phyloP scores from a whole-genome alignment of 2,329 filamentous ascomycete genomes.

The Tympanopsis confertula region DNA sequence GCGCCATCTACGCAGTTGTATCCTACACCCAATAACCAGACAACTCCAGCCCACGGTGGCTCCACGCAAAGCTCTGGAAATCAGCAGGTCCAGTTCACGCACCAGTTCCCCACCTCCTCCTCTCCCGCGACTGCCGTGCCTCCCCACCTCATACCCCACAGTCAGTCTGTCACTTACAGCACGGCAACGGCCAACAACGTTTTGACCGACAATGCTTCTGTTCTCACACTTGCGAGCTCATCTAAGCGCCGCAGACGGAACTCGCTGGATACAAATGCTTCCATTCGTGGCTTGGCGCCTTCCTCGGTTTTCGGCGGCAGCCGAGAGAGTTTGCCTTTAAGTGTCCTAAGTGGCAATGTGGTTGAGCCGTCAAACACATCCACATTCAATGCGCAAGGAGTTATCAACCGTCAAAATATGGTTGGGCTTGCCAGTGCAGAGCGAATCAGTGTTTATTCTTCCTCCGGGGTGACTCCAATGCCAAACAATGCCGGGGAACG shows the following conservation, averaged over 20 bases:
- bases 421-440: conserved; percentile 43
- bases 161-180: conserved; percentile 42
- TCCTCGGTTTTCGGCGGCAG: conserved; percentile 53
- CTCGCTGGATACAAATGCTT: conserved; percentile 55
- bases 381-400: conserved; percentile 21
- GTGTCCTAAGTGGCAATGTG: conserved; percentile 43
- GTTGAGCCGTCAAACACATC: conserved; percentile 27
- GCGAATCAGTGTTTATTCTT: conserved; percentile 31
- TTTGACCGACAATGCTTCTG: conserved; percentile 54
- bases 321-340: conserved; percentile 50
- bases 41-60: background rate
- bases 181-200: conserved; percentile 50
- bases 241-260: conserved; percentile 51
- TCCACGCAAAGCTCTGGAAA: conserved; percentile 14
- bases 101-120: conserved; percentile 44
- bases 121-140: conserved; percentile 46
- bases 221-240: conserved; percentile 52
- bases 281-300: conserved; percentile 49
- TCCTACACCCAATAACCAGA: background rate
- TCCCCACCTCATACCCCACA: conserved; percentile 37
- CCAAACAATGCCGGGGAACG: background rate
- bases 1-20: conserved; percentile 35
- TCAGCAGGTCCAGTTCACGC: conserved; percentile 36
- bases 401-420: conserved; percentile 33
- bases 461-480: conserved; percentile 2